A percentile compares a stretch with the other conserved stretches of the same genome.
Conservation (phyloP, 108 stramenopile genomes). For the Fragilariopsis cylindrus region DNA sequence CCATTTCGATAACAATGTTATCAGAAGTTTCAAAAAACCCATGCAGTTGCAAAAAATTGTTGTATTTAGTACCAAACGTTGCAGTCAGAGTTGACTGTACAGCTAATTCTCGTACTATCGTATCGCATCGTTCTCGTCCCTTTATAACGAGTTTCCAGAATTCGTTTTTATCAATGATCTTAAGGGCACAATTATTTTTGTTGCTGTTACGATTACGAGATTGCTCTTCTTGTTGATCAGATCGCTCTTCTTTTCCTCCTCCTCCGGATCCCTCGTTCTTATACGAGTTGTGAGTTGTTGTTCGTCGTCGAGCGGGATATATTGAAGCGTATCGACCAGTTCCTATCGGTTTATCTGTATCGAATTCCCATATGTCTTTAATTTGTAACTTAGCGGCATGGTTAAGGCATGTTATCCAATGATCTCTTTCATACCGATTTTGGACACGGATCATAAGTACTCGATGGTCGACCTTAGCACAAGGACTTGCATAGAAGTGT, state of each 20-base stretch:
- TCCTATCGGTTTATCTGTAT: constrained; percentile 53
- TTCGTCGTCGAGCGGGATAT: constrained; percentile 53
- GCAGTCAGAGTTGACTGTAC: constrained; percentile 86
- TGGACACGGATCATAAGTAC: constrained; percentile 63
- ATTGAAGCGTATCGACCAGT: constrained; percentile 74
- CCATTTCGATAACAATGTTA: constrained; percentile 83
- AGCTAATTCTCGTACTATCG: constrained; percentile 86
- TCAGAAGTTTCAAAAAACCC: constrained; percentile 87
- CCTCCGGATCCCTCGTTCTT: neutral
- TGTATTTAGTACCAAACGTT: constrained; percentile 39
- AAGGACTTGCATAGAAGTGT: constrained; percentile 77
- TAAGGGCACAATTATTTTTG: constrained; percentile 66
- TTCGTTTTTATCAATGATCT: constrained; percentile 88
- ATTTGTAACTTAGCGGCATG: constrained; percentile 59
- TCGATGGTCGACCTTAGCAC: constrained; percentile 63
- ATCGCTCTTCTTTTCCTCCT: constrained; percentile 8
- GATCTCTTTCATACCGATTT: constrained; percentile 54
- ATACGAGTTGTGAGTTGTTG: neutral
- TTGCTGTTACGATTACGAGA: neutral
- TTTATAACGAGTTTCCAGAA: constrained; percentile 88
- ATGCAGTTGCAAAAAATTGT: constrained; percentile 60
- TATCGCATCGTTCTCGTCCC: constrained; percentile 86
- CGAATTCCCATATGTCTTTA: constrained; percentile 67
- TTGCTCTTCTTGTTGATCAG: constrained; percentile 17
- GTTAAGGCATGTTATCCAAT: constrained; percentile 69